A percentile compares a stretch with the other conserved stretches of the same genome.
phyloP scores from a whole-genome alignment of 768 basidiomycete genomes.

The Hortiboletus campestris region DNA sequence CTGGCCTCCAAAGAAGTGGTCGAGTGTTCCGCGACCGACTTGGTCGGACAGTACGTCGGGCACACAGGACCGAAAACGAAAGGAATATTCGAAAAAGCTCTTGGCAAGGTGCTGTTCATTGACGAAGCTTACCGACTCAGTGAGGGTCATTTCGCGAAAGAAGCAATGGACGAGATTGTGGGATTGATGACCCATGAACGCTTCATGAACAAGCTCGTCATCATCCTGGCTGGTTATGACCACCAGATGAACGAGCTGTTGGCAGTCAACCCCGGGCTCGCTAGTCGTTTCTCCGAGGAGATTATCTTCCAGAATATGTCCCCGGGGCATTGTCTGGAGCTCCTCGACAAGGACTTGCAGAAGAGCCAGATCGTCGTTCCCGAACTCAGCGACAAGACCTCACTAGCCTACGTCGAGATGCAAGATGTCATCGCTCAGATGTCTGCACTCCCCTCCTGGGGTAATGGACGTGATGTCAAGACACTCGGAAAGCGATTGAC shows the following conservation, averaged over 20 bases:
- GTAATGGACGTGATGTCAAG: constrained; percentile 65
- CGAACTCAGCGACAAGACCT: constrained; percentile 28
- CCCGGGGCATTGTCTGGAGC: constrained; percentile 48
- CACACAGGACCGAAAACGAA: constrained; percentile 70
- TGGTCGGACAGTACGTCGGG: constrained; percentile 70
- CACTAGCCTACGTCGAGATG: constrained; percentile 28
- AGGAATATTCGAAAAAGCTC: constrained; percentile 59
- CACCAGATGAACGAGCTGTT: constrained; percentile 63
- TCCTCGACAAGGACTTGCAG: constrained; percentile 48
- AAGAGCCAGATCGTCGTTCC: constrained; percentile 41
- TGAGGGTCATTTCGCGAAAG: constrained; percentile 65
- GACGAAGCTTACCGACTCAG: constrained; percentile 70
- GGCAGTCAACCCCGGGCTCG: constrained; percentile 58
- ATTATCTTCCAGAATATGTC: constrained; percentile 55
- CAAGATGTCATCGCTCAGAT: constrained; percentile 40
- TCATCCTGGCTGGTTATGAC: constrained; percentile 72
- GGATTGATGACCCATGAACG: constrained; percentile 57
- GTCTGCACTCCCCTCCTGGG: constrained; percentile 54
- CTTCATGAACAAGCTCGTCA: constrained; percentile 59
- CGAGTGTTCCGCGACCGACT: constrained; percentile 69
- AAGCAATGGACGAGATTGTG: constrained; percentile 76
- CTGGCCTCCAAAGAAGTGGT: constrained; percentile 49
- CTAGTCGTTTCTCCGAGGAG: constrained; percentile 69
- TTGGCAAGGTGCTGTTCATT: constrained; percentile 68
- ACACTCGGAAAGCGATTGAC: constrained; percentile 52